Base-by-base conservation (phyloP, 2,329 filamentous ascomycete species). In the Aureobasidium sp. region DNA sequence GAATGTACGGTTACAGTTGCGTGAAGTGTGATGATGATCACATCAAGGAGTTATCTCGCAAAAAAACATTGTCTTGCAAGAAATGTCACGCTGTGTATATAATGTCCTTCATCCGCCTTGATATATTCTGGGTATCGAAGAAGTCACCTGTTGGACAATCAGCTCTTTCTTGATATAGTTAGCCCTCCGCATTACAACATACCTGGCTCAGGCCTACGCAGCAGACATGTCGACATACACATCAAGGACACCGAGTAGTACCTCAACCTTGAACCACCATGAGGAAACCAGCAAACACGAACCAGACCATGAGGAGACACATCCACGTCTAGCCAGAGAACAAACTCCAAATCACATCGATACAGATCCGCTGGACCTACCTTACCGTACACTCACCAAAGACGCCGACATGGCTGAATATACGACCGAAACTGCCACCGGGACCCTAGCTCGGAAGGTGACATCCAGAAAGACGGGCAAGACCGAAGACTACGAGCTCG, bases 401-500 rank as follows among this genome's bases (percentile, higher is more conserved):
- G 36, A 62, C 36, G 64, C 66, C 15, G 48, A 67, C 42, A 70
- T 71, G 68, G 64, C 60, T 42, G 69, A 70, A 51, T 71, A 68
- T 58, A 68, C 67, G 6, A 65, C 65, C 27, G 69, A 71, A 53
- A 68, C 66, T 2, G 60, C 65, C 9, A 55, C 59, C 14, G 66
- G 66, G 14, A 58, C 53, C 4, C 36, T 63, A n/a, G 62, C 70
- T 7, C 66, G 68, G 41, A 62, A 66, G 37, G 64, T 70, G 1
- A 59, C 66, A 37, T 68, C 70, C 17, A 68, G 66, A 56, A 65
- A 66, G 29, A 68, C 66, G 17, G 69, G 70, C 22, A 57, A 59
- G 51, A 39, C 51, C 22, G 64, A 65, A 39, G 39, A 59, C 12
- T 86, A 83, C 70, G 84, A 86, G 63, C 77, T 89, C 11, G 86